These are phyloP conservation scores for Apiotrichum mycotoxinovorans DNA, from an alignment of 1,284 basidiomycete species.

Conservation along the genomic window DNA sequence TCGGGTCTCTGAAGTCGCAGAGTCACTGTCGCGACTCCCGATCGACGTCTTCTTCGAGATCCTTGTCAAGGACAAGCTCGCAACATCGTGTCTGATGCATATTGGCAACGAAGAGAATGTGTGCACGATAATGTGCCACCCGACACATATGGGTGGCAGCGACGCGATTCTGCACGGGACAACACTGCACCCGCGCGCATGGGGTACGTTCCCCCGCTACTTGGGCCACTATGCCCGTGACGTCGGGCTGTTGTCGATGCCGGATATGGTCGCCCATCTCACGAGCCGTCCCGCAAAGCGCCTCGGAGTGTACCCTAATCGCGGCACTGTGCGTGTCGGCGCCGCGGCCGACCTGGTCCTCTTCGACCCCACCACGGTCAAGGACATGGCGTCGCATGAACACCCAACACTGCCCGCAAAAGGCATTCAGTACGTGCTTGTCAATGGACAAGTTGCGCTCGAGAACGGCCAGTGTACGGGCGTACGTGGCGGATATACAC, in stretches of 20 bases:
- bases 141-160: conserved; percentile 38
- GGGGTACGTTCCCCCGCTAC: conserved; percentile 44
- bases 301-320: conserved; percentile 37
- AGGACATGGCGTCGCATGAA: conserved; percentile 36
- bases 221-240: conserved; percentile 42
- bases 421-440: conserved; percentile 42
- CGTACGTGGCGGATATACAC: conserved; percentile 33
- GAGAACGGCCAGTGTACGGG: conserved; percentile 37
- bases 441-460: conserved; percentile 41
- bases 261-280: conserved; percentile 43
- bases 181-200: conserved; percentile 35
- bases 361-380: conserved; percentile 38
- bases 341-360: conserved; percentile 45
- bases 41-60: conserved; percentile 42
- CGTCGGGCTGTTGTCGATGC: conserved; percentile 23
- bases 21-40: conserved; percentile 7
- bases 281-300: conserved; percentile 46
- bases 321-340: conserved; percentile 36
- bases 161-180: conserved; percentile 45
- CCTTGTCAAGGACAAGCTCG: conserved; percentile 37
- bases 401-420: conserved; percentile 27
- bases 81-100: conserved; percentile 45
- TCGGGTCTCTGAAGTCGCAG: conserved; percentile 29
- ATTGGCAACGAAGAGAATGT: conserved; percentile 49
- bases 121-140: conserved; percentile 39